phyloP scores from a whole-genome alignment of 2,329 filamentous ascomycete genomes.

The Boeremia lycopersici region DNA sequence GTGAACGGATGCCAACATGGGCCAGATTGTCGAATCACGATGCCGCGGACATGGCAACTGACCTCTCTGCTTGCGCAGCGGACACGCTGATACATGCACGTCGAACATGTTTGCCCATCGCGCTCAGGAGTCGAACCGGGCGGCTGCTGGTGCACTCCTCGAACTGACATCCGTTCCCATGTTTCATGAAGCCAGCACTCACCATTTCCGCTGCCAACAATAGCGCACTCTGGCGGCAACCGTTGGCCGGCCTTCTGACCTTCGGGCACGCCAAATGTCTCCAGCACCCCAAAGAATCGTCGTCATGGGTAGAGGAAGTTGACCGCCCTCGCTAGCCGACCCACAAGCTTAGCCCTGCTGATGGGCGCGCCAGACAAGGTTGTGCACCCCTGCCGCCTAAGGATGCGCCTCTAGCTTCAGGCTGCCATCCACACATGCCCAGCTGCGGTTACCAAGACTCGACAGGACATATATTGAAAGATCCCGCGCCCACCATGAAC shows the following conservation, averaged over 20 bases:
- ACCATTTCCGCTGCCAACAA: slow-evolving; percentile 24
- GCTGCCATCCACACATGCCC: slow-evolving; percentile 32
- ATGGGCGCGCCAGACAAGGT: slow-evolving; percentile 16
- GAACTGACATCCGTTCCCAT: slow-evolving; percentile 8
- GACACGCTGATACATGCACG: slow-evolving; percentile 1
- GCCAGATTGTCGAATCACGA: slow-evolving; percentile 25
- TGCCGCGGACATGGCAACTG: slow-evolving; percentile 12
- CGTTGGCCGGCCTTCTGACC: slow-evolving; percentile 32
- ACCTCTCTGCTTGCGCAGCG: slow-evolving; percentile 20
- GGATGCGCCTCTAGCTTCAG: slow-evolving; percentile 25
- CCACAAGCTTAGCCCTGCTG: slow-evolving; percentile 25
- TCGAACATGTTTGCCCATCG: slow-evolving; percentile 26
- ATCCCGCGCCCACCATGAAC: slow-evolving; percentile 32
- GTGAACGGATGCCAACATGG: slow-evolving; percentile 25
- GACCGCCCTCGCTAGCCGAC: slow-evolving; percentile 41
- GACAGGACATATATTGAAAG: slow-evolving; percentile 42
- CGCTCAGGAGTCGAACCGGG: slow-evolving; percentile 26
- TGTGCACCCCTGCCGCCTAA: slow-evolving; percentile 15
- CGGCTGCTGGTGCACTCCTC: slow-evolving; percentile 33
- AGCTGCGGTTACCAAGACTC: slow-evolving; percentile 29
- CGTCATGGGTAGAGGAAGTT: slow-evolving; percentile 37
- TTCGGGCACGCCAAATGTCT: slow-evolving; percentile 26
- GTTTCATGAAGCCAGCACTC: slow-evolving; percentile 15
- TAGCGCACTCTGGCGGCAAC: slow-evolving; percentile 19
- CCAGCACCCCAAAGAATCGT: slow-evolving; percentile 21